Conservation (phyloP, 1,139 yeast species). For the Geotrichum bryndzae region DNA sequence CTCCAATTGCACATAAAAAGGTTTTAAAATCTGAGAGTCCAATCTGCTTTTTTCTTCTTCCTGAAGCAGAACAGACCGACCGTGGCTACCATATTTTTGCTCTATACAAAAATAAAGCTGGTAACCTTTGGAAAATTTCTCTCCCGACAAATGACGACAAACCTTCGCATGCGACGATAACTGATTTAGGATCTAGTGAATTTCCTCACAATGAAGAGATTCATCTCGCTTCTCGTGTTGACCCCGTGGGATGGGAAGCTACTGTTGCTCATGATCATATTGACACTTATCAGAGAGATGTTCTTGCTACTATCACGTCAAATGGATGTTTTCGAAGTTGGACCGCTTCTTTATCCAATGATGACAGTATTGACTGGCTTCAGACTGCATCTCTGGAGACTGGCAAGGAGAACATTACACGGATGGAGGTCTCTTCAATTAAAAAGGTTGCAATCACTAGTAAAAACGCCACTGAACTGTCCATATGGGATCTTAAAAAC, state of each 20-base stretch:
- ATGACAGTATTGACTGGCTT: conserved; percentile 44
- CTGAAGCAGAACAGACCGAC: conserved; percentile 38
- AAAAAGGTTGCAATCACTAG: conserved; percentile 70
- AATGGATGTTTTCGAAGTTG: conserved; percentile 53
- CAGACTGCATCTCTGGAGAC: conserved; percentile 48
- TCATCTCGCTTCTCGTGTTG: conserved; percentile 53
- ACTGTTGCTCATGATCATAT: conserved; percentile 36
- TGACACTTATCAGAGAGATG: conserved; percentile 41
- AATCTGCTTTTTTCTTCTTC: conserved; percentile 43
- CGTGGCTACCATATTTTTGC: conserved; percentile 43
- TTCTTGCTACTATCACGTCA: conserved; percentile 53
- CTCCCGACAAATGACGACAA: conserved; percentile 5
- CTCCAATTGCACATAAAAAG: conserved; percentile 21
- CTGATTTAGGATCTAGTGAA: conserved; percentile 17
- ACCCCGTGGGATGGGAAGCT: conserved; percentile 55
- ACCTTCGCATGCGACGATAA: conserved; percentile 3
- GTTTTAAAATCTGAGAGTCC: conserved; percentile 30
- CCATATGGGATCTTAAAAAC: conserved; percentile 72
- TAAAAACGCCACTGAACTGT: conserved; percentile 44
- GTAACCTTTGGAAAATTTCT: conserved; percentile 16
- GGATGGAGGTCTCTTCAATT: conserved; percentile 67
- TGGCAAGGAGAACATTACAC: conserved; percentile 47
- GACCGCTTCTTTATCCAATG: conserved; percentile 36
- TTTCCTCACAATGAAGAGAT: conserved; percentile 31
- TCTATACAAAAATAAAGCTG: conserved; percentile 34